Conservation (phyloP, 2,329 filamentous ascomycete genomes). For the Nigrospora sphaerica region DNA sequence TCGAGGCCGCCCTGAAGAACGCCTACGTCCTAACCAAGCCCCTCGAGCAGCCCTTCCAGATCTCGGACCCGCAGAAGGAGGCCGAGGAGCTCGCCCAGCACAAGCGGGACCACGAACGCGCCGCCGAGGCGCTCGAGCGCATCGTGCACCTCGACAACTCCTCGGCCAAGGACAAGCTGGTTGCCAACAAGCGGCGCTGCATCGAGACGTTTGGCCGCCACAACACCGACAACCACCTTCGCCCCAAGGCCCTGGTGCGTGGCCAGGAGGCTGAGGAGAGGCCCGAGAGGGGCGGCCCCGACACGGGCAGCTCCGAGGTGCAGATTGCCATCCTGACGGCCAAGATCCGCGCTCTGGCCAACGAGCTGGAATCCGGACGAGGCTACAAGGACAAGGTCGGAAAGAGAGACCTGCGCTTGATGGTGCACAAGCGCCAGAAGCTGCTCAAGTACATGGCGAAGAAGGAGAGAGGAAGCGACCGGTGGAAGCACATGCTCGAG, state of each 20-base stretch:
- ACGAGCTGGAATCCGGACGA: conserved; percentile 58
- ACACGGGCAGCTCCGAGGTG: conserved; percentile 95
- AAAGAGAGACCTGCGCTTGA: conserved; percentile 77
- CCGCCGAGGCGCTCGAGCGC: conserved; percentile 67
- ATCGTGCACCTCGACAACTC: conserved; percentile 74
- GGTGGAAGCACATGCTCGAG: conserved; percentile 82
- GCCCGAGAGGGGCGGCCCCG: conserved; percentile 66
- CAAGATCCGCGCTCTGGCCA: conserved; percentile 79
- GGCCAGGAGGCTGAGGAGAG: conserved; percentile 31
- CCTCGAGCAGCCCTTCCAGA: conserved; percentile 23
- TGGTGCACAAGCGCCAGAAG: conserved; percentile 87
- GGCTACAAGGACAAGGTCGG: conserved; percentile 88
- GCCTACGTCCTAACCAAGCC: conserved; percentile 64
- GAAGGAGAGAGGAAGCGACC: conserved; percentile 83
- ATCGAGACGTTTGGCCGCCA: conserved; percentile 86
- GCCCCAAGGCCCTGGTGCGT: conserved; percentile 48
- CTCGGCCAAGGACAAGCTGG: conserved; percentile 69
- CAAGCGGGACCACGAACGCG: conserved; percentile 54
- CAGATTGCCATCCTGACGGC: conserved; percentile 92
- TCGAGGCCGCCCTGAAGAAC: conserved; percentile 58
- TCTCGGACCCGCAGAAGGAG: conserved; percentile 32
- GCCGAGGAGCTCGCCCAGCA: conserved; percentile 32
- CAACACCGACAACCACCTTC: conserved; percentile 68
- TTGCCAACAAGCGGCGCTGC: conserved; percentile 78
- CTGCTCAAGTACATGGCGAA: conserved; percentile 77